phyloP scores from a whole-genome alignment of 139 green algal species.

The Penium margaritaceum region DNA sequence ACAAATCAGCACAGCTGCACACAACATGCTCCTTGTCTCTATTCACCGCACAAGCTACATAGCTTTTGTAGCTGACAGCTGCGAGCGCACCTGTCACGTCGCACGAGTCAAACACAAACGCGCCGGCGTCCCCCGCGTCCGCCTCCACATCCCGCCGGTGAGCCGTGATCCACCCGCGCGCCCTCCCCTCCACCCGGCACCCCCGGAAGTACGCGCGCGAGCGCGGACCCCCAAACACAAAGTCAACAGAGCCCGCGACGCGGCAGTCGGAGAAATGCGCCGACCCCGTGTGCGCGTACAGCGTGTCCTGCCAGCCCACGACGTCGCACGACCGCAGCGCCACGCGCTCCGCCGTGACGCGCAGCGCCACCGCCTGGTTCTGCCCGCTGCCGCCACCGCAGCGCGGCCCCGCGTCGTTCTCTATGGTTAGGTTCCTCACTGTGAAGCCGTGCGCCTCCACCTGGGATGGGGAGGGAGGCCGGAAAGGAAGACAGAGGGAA shows the following conservation, averaged over 20 bases:
- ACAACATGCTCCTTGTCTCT: no score
- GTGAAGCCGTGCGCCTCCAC: neutral
- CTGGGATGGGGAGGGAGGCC: no score
- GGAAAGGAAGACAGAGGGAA: no score
- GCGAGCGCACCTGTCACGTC: no score
- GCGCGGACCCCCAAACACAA: conserved; percentile 10
- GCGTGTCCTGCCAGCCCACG: conserved; percentile 6
- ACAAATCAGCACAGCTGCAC: no score
- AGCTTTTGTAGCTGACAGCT: no score
- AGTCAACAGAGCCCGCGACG: conserved; percentile 11
- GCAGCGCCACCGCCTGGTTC: conserved; percentile 17
- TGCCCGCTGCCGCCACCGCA: conserved; percentile 5
- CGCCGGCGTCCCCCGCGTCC: neutral
- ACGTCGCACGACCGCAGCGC: neutral
- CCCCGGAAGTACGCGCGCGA: neutral
- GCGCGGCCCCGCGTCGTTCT: neutral
- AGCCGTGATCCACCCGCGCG: neutral
- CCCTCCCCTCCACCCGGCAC: neutral
- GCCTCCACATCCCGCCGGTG: neutral
- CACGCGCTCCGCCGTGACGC: neutral
- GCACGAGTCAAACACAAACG: neutral
- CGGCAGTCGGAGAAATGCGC: neutral
- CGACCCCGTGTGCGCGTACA: neutral
- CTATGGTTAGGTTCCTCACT: neutral
- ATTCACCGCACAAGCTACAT: no score